Evolutionary conservation across 2,329 filamentous ascomycete genomes (phyloP).

Genomic region (Colletotrichum phormii): DNA sequence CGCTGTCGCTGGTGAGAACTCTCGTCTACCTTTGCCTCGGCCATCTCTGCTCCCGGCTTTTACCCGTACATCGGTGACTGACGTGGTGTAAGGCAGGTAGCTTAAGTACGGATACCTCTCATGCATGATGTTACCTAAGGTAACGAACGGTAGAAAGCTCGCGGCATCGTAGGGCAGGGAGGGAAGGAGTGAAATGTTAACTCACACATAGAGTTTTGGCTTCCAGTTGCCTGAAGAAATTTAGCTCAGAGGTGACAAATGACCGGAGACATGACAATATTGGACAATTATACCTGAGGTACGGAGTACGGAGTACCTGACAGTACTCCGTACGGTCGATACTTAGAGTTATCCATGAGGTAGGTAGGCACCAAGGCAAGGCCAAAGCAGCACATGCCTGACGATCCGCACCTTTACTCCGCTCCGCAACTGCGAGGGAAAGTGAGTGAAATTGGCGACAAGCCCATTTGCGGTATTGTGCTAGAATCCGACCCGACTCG

Average conservation of each 20-base stretch:
- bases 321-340: no score
- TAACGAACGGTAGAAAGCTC: background rate
- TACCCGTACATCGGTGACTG: background rate
- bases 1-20: background rate
- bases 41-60: background rate
- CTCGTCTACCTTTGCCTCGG: no score
- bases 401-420: background rate
- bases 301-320: no score
- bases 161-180: no score
- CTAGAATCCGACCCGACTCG: no score
- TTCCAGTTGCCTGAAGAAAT: background rate
- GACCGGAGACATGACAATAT: background rate
- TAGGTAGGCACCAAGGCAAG: no score
- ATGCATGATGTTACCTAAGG: background rate
- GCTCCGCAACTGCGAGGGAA: background rate
- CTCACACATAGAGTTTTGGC: background rate
- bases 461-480: no score
- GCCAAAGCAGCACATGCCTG: background rate
- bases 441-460: background rate
- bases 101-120: no score
- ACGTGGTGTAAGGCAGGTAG: no score
- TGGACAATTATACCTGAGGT: background rate
- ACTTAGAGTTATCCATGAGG: no score
- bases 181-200: background rate
- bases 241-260: background rate